Evolutionary conservation across 2,329 filamentous ascomycete genomes (phyloP), one percentile per base, ranked within the genome.

Genomic region (Rhexocercosporidium sp.): DNA sequence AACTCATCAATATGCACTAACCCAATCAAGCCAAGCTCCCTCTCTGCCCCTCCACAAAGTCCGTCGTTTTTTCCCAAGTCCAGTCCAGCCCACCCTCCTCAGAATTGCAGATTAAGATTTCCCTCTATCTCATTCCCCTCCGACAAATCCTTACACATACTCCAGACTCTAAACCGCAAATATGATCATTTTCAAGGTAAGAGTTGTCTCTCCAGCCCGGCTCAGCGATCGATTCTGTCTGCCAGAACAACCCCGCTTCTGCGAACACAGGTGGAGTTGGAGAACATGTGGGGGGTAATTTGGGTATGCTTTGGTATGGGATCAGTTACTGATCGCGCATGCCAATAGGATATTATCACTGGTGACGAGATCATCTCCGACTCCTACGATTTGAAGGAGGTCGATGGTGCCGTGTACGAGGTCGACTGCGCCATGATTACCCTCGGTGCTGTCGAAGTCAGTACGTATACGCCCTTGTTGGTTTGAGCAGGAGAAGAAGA

Each of bases 301-400:
- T 47, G 44, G 44, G 22, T 34, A 57, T 57, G 22, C 31, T 20
- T 20, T 37, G 47, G 8, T 53, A 53, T 29, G 49, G 62, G 51
- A 65, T 29, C 31, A 47, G 7, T 57, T 18, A n/a, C 54, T 67
- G 47, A 68, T 41, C 12, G 54, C 18, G 47, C 9, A 49, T 37
- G n/a, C 9, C 46, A 34, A 25, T 62, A 99, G 96, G 96, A 99
- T 81, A 83, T 96, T 77, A 81, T 97, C 82, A 92, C 88, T 82
- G 92, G 85, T 74, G 95, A 97, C 84, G 96, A 99, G 91, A 88
- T 99, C 81, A 90, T 98, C 89, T 96, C 96, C 78, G 95, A 98
- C 85, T 96, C 92, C 75, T 97, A 91, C 85, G 86, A 94, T 75
- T 82, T 96, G 79, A 93, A 92, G 85, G 85, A 91, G 81, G 79